Evolutionary conservation across 2,329 filamentous ascomycete species (phyloP).

Genomic region (Pyrenochaeta sp.): DNA sequence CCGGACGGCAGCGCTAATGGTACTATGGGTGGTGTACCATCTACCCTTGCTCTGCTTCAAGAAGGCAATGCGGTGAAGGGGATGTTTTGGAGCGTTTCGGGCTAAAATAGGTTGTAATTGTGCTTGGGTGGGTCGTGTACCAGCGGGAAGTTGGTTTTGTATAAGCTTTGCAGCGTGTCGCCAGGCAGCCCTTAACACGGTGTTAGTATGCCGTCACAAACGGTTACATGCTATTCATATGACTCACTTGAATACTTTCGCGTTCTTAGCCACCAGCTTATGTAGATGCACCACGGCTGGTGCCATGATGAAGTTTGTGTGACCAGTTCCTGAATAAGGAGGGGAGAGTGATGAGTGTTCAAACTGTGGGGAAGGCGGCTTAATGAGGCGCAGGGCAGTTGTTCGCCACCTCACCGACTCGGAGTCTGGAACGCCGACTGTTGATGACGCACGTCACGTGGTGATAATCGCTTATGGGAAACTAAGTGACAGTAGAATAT

Average conservation of each 20-base stretch:
- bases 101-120: conserved; percentile 68
- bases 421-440: conserved; percentile 18
- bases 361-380: conserved; percentile 27
- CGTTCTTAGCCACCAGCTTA: conserved; percentile 52
- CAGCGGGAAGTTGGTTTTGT: conserved; percentile 55
- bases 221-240: neutral
- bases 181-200: conserved; percentile 57
- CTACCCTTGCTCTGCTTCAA: conserved; percentile 71
- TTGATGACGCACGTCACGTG: conserved; percentile 25
- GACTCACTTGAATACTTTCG: conserved; percentile 52
- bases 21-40: conserved; percentile 67
- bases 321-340: conserved; percentile 23
- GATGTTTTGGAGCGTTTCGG: conserved; percentile 65
- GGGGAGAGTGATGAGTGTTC: conserved; percentile 14
- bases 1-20: conserved; percentile 55
- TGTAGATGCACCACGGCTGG: conserved; percentile 49
- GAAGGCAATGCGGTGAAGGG: conserved; percentile 67
- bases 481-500: no score
- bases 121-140: conserved; percentile 53
- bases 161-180: conserved; percentile 57
- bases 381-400: conserved; percentile 28
- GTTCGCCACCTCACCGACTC: conserved; percentile 25
- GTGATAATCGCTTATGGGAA: no score
- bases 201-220: conserved; percentile 20
- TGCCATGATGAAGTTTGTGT: conserved; percentile 44